Percentiles rank a stretch among this genome's conserved stretches.
These are phyloP conservation scores for Globomyces pollinis-pini DNA, from an alignment of 192 early-diverging fungal genomes.

Conservation along the genomic window DNA sequence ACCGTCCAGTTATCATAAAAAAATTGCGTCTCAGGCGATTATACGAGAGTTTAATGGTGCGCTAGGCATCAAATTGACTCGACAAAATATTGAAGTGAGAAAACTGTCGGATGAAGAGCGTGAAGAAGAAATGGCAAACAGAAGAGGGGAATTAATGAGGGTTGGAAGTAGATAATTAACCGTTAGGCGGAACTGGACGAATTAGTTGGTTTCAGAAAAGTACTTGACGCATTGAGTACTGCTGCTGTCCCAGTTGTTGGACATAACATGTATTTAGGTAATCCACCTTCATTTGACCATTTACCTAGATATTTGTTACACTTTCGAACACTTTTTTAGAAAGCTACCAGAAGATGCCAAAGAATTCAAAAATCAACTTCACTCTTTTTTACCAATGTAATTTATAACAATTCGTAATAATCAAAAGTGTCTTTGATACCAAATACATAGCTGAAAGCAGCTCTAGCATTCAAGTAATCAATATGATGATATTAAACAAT, in stretches of 20 bases:
- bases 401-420: too few species aligned
- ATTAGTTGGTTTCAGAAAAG: slow-evolving; percentile 59
- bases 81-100: slow-evolving; percentile 32
- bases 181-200: slow-evolving; percentile 38
- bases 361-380: slow-evolving; percentile 59
- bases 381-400: slow-evolving; percentile 51
- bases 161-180: slow-evolving; percentile 23
- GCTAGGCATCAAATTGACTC: slow-evolving; percentile 31
- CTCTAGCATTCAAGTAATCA: slow-evolving; percentile 15
- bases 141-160: neutral
- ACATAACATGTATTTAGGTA: slow-evolving; percentile 86
- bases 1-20: slow-evolving; percentile 55
- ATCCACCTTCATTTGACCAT: slow-evolving; percentile 14
- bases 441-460: slow-evolving; percentile 57
- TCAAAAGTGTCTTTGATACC: slow-evolving; percentile 68
- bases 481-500: too few species aligned
- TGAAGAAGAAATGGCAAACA: slow-evolving; percentile 13
- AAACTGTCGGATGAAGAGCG: slow-evolving; percentile 44
- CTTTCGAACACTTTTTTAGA: slow-evolving; percentile 64
- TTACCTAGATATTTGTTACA: slow-evolving; percentile 84
- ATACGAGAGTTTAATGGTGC: slow-evolving; percentile 40
- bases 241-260: slow-evolving; percentile 72
- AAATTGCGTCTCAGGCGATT: slow-evolving; percentile 74
- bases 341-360: slow-evolving; percentile 56
- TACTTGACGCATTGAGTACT: slow-evolving; percentile 70